A percentile compares a stretch with the other conserved stretches of the same genome.
Evolutionary conservation across 495 filamentous ascomycete species (phyloP).

Genomic region (Acidiella bohemica): DNA sequence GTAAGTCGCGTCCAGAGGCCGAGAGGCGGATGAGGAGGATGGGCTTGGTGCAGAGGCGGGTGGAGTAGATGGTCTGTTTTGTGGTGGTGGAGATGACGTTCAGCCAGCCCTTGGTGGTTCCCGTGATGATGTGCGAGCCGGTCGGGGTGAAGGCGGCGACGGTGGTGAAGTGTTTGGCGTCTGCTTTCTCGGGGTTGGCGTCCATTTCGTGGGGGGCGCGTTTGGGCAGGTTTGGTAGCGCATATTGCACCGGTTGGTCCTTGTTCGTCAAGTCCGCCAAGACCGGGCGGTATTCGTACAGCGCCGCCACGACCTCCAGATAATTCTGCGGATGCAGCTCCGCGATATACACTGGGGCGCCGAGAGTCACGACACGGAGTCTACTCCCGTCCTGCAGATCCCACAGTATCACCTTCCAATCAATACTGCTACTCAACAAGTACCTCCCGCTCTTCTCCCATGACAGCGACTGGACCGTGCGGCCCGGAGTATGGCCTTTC

Average conservation of each 20-base stretch:
- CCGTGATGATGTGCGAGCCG: conserved; percentile 77
- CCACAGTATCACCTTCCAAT: conserved; percentile 93
- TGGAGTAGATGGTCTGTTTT: conserved; percentile 68
- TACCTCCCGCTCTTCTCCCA: conserved; percentile 89
- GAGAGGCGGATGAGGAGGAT: conserved; percentile 79
- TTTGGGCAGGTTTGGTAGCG: conserved; percentile 69
- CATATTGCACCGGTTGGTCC: conserved; percentile 49
- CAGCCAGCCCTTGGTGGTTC: conserved; percentile 86
- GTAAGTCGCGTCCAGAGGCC: conserved; percentile 66
- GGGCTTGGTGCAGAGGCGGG: conserved; percentile 70
- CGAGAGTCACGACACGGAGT: conserved; percentile 63
- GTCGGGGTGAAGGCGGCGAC: conserved; percentile 73
- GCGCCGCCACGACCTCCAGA: conserved; percentile 66
- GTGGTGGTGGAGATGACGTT: conserved; percentile 77
- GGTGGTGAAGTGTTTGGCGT: conserved; percentile 87
- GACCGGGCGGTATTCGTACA: conserved; percentile 84
- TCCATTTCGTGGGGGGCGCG: conserved; percentile 46
- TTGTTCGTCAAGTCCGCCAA: conserved; percentile 63
- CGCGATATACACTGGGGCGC: conserved; percentile 85
- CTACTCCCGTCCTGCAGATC: conserved; percentile 65
- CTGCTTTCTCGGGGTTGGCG: conserved; percentile 69
- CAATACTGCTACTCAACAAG: conserved; percentile 84
- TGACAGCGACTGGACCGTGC: conserved; percentile 34
- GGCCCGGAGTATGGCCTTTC: conserved; percentile 57
- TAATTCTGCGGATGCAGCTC: conserved; percentile 86